Conservation (phyloP, 2,329 filamentous ascomycete genomes). For the Cladophialophora immunda region DNA sequence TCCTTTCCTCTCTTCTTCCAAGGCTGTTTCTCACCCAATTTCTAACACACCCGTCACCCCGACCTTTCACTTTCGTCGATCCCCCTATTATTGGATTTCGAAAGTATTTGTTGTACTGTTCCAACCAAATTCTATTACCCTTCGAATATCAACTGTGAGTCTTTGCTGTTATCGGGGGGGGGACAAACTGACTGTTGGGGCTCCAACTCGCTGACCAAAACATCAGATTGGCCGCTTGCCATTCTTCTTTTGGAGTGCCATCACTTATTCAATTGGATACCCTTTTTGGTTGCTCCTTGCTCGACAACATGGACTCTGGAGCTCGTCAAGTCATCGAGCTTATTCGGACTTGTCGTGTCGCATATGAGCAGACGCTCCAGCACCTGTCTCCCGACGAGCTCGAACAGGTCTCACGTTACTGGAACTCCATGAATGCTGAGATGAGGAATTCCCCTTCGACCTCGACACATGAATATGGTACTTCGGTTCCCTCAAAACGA, state of each 20-base stretch:
- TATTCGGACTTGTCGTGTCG: conserved; percentile 34
- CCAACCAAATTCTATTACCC: conserved; percentile 8
- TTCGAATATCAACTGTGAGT: conserved; percentile 27
- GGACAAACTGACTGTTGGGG: conserved; percentile 18
- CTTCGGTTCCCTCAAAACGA: conserved; percentile 38
- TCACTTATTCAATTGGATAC: conserved; percentile 8
- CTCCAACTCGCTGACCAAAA: conserved; percentile 22
- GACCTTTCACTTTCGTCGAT: conserved; percentile 18
- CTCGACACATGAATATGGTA: conserved; percentile 20
- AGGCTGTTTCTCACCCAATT: conserved; percentile 18
- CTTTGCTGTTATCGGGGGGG: conserved; percentile 10
- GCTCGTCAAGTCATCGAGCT: conserved; percentile 32
- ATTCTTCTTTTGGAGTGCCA: conserved; percentile 8
- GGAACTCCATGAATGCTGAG: conserved; percentile 32
- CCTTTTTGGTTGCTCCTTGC: conserved; percentile 12
- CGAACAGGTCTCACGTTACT: conserved; percentile 34
- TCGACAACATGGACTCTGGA: conserved; percentile 33
- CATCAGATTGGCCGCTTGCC: conserved; percentile 16
- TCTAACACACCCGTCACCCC: conserved; percentile 17
- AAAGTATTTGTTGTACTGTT: conserved; percentile 21
- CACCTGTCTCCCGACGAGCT: conserved; percentile 35
- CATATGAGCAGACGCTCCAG: conserved; percentile 36
- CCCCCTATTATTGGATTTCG: conserved; percentile 8
- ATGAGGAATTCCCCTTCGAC: conserved; percentile 23
- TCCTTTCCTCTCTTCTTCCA: conserved; percentile 16